phyloP scores from a whole-genome alignment of 805 yeast genomes.

The Candida rishiriensis region DNA sequence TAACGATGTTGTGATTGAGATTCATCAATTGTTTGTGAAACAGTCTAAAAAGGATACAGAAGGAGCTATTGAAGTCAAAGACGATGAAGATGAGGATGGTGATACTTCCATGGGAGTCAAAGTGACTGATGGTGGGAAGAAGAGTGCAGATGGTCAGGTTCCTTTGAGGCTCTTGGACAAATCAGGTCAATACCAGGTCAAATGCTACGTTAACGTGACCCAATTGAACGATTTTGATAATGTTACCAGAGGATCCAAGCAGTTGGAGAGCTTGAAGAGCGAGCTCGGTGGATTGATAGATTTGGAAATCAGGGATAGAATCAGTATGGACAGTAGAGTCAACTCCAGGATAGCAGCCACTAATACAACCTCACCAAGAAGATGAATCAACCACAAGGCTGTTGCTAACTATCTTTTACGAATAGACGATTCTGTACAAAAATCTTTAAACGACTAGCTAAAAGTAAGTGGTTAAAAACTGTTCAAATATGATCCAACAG shows the following conservation, averaged over 20 bases:
- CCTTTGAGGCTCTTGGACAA: slow-evolving; percentile 36
- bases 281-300: slow-evolving; percentile 66
- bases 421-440: too few species aligned
- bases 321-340: slow-evolving; percentile 75
- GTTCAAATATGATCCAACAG: too few species aligned
- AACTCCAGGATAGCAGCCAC: slow-evolving; percentile 26
- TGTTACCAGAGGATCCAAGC: slow-evolving; percentile 59
- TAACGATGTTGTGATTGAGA: slow-evolving; percentile 56
- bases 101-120: background rate
- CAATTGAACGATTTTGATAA: slow-evolving; percentile 72
- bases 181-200: slow-evolving; percentile 55
- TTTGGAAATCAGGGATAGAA: slow-evolving; percentile 71
- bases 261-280: slow-evolving; percentile 56
- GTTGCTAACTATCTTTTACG: background rate
- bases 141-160: background rate
- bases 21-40: slow-evolving; percentile 43
- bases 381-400: background rate
- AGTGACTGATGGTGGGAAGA: too few species aligned
- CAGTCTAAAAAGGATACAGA: slow-evolving; percentile 5
- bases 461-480: too few species aligned
- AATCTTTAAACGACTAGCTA: too few species aligned
- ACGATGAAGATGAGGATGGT: slow-evolving; percentile 1
- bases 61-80: slow-evolving; percentile 5
- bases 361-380: slow-evolving; percentile 1
- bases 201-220: slow-evolving; percentile 66